Evolutionary conservation across 495 filamentous ascomycete species (phyloP).

Genomic region (Lineolata rhizophorae): DNA sequence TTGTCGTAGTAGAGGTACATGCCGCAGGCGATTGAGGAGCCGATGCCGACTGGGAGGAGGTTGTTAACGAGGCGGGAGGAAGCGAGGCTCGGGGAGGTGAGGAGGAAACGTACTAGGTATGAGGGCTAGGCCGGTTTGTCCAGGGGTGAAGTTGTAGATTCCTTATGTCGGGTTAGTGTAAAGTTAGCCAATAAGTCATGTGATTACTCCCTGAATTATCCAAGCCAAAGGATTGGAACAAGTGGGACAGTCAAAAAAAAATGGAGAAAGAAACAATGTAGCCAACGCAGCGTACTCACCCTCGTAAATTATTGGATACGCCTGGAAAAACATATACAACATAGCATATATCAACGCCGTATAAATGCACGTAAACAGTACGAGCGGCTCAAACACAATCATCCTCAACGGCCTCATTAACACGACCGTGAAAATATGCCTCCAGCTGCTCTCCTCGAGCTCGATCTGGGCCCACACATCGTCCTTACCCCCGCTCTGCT

Average conservation of each 20-base stretch:
- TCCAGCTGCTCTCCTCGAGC: conserved; percentile 19
- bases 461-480: conserved; percentile 21
- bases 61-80: not conserved
- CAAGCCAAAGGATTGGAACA: too few relatives aligned
- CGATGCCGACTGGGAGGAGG: conserved; percentile 12
- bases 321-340: conserved; percentile 54
- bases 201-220: too few relatives aligned
- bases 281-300: too few relatives aligned
- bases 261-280: too few relatives aligned
- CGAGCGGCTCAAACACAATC: conserved; percentile 36
- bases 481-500: conserved; percentile 16
- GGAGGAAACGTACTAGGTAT: conserved; percentile 10
- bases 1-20: conserved; percentile 32
- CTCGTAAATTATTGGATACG: conserved; percentile 15
- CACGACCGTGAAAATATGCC: conserved; percentile 18
- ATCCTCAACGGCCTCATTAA: conserved; percentile 30
- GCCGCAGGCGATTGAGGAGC: conserved; percentile 22
- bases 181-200: not conserved
- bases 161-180: not conserved
- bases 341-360: conserved; percentile 47
- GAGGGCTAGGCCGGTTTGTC: conserved; percentile 18
- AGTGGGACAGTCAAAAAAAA: too few relatives aligned
- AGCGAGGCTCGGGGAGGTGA: not conserved
- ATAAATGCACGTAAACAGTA: conserved; percentile 44
- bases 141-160: conserved; percentile 18